phyloP scores from a whole-genome alignment of 2,329 filamentous ascomycete species.

The Plectosphaerella cucumerina region DNA sequence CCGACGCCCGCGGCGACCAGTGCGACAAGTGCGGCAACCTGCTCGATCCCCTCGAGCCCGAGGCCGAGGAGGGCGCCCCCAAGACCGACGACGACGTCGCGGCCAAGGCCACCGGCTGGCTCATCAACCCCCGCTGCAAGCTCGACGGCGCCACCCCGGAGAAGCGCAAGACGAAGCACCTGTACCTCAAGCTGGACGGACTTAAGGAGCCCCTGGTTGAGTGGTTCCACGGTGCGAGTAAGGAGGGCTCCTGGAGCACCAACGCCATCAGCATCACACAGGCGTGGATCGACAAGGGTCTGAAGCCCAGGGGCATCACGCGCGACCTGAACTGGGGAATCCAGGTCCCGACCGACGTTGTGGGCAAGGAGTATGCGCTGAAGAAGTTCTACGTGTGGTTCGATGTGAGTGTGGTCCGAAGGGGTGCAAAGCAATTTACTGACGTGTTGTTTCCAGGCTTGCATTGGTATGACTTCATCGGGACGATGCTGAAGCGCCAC shows the following conservation, averaged over 20 bases:
- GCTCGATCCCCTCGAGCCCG: conserved; percentile 63
- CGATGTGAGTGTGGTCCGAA: conserved; percentile 7
- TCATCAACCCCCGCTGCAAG: conserved; percentile 88
- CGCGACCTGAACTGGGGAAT: conserved; percentile 89
- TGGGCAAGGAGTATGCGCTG: conserved; percentile 48
- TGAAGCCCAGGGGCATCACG: conserved; percentile 85
- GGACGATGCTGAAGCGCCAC: not conserved
- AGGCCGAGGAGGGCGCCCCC: conserved; percentile 26
- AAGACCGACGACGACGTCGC: conserved; percentile 22
- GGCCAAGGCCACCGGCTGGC: conserved; percentile 35
- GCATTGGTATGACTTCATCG: conserved; percentile 2
- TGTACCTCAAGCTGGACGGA: conserved; percentile 83
- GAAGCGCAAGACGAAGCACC: conserved; percentile 78
- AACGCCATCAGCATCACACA: conserved; percentile 75
- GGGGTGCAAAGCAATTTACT: not conserved
- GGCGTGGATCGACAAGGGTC: conserved; percentile 76
- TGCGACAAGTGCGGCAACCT: conserved; percentile 67
- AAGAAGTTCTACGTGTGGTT: conserved; percentile 76
- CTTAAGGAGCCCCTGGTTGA: conserved; percentile 71
- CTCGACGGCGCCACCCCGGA: conserved; percentile 80
- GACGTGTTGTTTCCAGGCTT: conserved; percentile 3
- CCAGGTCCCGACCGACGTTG: conserved; percentile 44
- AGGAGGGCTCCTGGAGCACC: conserved; percentile 70
- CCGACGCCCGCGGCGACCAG: conserved; percentile 69
- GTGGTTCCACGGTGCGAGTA: conserved; percentile 72